Evolutionary conservation across 2,329 filamentous ascomycete species (phyloP).

Genomic region (Colletotrichum agaves): DNA sequence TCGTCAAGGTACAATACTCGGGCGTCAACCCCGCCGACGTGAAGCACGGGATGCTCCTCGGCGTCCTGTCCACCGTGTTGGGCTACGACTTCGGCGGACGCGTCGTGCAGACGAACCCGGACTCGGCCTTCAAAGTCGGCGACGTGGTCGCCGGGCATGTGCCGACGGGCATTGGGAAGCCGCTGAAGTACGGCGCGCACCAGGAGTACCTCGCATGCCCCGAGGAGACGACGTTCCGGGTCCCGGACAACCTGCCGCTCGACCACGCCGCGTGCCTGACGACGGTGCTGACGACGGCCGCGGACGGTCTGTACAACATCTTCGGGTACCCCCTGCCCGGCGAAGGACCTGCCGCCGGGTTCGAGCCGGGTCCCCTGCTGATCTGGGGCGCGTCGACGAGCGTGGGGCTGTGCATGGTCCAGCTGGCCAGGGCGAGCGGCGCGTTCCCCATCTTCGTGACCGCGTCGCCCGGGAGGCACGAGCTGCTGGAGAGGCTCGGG

Average conservation of each 20-base stretch:
- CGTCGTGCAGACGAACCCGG: background rate
- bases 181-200: slow-evolving; percentile 20
- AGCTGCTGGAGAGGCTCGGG: slow-evolving; percentile 45
- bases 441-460: slow-evolving; percentile 47
- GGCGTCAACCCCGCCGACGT: slow-evolving; percentile 33
- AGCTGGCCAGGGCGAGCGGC: slow-evolving; percentile 48
- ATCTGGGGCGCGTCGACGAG: slow-evolving; percentile 52
- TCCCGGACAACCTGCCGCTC: slow-evolving; percentile 26
- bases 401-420: slow-evolving; percentile 49
- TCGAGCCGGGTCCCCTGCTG: slow-evolving; percentile 41
- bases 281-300: slow-evolving; percentile 36
- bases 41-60: slow-evolving; percentile 14
- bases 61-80: slow-evolving; percentile 2
- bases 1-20: slow-evolving; percentile 15
- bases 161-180: slow-evolving; percentile 24
- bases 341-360: slow-evolving; percentile 1
- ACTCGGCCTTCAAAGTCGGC: background rate
- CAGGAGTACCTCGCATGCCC: slow-evolving; percentile 23
- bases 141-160: slow-evolving; percentile 14
- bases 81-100: slow-evolving; percentile 33
- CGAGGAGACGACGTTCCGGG: slow-evolving; percentile 9
- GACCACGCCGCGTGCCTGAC: slow-evolving; percentile 38
- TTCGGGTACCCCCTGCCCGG: slow-evolving; percentile 34
- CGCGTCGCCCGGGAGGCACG: slow-evolving; percentile 46
- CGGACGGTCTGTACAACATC: slow-evolving; percentile 40